A percentile compares a stretch with the other conserved stretches of the same genome.
These are phyloP conservation scores for Aspergillus indologenus DNA, from an alignment of 495 filamentous ascomycete genomes.

Conservation along the genomic window DNA sequence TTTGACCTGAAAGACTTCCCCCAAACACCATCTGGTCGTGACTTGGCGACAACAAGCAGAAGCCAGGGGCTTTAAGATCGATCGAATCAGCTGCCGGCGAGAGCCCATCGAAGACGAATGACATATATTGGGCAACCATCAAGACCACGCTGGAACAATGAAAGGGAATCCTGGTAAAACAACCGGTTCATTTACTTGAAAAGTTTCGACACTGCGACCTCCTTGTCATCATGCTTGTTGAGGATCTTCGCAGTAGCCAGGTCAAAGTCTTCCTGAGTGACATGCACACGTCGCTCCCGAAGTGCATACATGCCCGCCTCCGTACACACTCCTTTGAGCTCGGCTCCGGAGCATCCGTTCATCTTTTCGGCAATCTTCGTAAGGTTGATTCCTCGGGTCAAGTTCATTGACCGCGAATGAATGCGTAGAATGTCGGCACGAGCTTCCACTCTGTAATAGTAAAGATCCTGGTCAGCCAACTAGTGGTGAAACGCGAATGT, in stretches of 20 bases:
- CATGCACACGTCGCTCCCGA: constrained; percentile 90
- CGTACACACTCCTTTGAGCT: constrained; percentile 95
- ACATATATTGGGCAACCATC: neutral
- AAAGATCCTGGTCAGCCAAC: constrained; percentile 16
- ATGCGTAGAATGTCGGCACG: constrained; percentile 97
- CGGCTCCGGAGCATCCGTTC: constrained; percentile 96
- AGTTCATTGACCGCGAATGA: constrained; percentile 95
- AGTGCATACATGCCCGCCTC: constrained; percentile 98
- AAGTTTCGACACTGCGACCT: constrained; percentile 81
- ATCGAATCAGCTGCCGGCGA: neutral
- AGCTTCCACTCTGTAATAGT: constrained; percentile 67
- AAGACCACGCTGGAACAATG: neutral
- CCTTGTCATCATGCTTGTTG: constrained; percentile 99
- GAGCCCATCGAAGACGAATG: neutral
- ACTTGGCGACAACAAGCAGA: neutral
- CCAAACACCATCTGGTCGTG: neutral
- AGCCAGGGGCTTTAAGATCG: neutral
- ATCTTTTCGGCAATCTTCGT: constrained; percentile 99
- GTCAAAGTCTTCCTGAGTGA: constrained; percentile 99
- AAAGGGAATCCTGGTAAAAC: neutral
- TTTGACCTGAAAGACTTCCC: neutral
- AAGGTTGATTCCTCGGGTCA: constrained; percentile 95
- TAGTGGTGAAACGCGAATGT: neutral
- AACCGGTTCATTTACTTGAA: constrained; percentile 66
- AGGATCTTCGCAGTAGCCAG: constrained; percentile 98